phyloP scores from a whole-genome alignment of 768 basidiomycete species.

The Phaffia australis region DNA sequence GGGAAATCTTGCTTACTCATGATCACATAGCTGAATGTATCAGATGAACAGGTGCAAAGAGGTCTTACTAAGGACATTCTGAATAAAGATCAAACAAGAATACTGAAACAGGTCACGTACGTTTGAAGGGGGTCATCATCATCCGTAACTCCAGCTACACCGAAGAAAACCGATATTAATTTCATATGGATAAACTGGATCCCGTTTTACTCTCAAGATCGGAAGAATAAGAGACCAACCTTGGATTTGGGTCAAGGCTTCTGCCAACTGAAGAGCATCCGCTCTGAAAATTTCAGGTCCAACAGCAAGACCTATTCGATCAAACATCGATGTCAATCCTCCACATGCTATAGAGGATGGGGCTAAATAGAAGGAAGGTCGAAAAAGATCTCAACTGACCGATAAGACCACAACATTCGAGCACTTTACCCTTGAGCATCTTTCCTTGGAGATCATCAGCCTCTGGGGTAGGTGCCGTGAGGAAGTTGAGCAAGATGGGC shows the following conservation, averaged over 20 bases:
- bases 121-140: constrained; percentile 56
- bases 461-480: constrained; percentile 48
- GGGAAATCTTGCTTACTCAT: constrained; percentile 22
- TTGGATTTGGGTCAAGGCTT: constrained; percentile 64
- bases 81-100: not conserved
- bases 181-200: not conserved
- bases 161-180: not conserved
- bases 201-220: not conserved
- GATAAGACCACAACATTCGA: constrained; percentile 82
- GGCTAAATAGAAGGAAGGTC: constrained; percentile 1
- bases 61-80: not conserved
- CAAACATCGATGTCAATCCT: not conserved
- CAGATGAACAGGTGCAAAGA: not conserved
- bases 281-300: constrained; percentile 61
- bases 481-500: constrained; percentile 65
- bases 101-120: constrained; percentile 43
- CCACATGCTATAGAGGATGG: not conserved
- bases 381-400: constrained; percentile 44
- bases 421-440: constrained; percentile 51
- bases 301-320: constrained; percentile 64
- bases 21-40: constrained; percentile 38
- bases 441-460: constrained; percentile 37
- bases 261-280: constrained; percentile 60
- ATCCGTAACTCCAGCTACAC: constrained; percentile 55
- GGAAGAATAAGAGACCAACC: constrained; percentile 42